phyloP scores from a whole-genome alignment of 768 basidiomycete species.

The Aureoboletus auriporus region DNA sequence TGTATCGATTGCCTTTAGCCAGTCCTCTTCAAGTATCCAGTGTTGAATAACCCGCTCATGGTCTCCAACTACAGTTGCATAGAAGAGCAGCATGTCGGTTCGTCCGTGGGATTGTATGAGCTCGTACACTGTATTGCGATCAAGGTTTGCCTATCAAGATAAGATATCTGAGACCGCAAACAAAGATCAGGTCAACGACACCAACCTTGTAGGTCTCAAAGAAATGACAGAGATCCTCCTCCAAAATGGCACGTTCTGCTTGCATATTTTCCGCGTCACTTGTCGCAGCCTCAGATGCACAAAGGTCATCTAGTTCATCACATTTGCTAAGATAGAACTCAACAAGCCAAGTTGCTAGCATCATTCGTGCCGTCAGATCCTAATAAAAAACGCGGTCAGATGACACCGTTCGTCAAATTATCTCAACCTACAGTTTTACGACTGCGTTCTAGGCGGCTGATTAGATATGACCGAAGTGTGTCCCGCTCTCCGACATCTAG shows the following conservation, averaged over 20 bases:
- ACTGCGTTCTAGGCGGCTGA: conserved; percentile 81
- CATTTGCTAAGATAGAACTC: conserved; percentile 97
- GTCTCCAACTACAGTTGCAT: conserved; percentile 79
- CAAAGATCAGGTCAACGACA: not conserved
- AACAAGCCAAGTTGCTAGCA: conserved; percentile 97
- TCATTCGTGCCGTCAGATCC: conserved; percentile 94
- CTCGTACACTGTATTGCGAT: conserved; percentile 83
- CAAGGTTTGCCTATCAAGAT: conserved; percentile 67
- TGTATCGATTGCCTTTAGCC: conserved; percentile 86
- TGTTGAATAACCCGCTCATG: conserved; percentile 82
- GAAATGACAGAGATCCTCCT: conserved; percentile 92
- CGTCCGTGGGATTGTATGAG: conserved; percentile 92
- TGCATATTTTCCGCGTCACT: conserved; percentile 83
- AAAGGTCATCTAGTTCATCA: conserved; percentile 91
- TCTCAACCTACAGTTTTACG: conserved; percentile 64
- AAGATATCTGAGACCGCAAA: not conserved
- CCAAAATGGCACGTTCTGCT: conserved; percentile 75
- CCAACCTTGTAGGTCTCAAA: conserved; percentile 89
- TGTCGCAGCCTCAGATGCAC: conserved; percentile 79
- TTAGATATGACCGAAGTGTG: conserved; percentile 84
- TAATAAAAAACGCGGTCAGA: conserved; percentile 27
- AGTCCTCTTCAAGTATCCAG: conserved; percentile 90
- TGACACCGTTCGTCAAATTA: not conserved
- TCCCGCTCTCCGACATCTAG: conserved; percentile 88
- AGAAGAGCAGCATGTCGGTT: conserved; percentile 89